Evolutionary conservation across 1,284 basidiomycete species (phyloP).

Genomic region (Ganoderma sinense): DNA sequence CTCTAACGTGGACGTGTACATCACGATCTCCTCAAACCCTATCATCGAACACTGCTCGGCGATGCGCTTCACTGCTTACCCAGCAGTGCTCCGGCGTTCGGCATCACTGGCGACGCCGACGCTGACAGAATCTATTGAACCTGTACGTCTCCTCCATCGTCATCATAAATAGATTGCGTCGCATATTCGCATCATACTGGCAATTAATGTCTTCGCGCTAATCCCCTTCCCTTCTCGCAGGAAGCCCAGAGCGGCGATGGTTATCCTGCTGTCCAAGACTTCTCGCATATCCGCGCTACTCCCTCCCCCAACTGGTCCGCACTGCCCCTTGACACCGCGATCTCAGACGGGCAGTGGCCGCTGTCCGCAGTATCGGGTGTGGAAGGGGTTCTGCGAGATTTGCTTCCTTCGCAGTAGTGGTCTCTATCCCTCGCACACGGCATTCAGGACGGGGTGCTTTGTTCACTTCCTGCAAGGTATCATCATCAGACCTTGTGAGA

Average conservation of each 20-base stretch:
- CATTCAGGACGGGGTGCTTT: not conserved
- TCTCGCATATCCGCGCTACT: slow-evolving; percentile 78
- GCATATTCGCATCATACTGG: not conserved
- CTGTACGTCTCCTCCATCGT: not conserved
- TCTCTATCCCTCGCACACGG: not conserved
- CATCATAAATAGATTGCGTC: not conserved
- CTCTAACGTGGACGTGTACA: slow-evolving; percentile 62
- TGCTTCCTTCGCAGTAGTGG: slow-evolving; percentile 11
- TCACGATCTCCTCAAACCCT: slow-evolving; percentile 72
- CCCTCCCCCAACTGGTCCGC: slow-evolving; percentile 79
- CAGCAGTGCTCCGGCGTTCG: slow-evolving; percentile 39
- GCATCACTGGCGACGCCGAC: not conserved
- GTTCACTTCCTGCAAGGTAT: not conserved
- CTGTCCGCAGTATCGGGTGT: slow-evolving; percentile 9
- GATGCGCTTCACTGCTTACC: slow-evolving; percentile 70
- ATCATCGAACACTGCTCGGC: slow-evolving; percentile 76
- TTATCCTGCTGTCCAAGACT: slow-evolving; percentile 70
- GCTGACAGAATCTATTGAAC: slow-evolving; percentile 1
- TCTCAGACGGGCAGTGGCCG: slow-evolving; percentile 30
- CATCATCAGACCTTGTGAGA: not conserved
- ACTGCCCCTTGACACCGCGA: slow-evolving; percentile 21
- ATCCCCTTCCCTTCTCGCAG: not conserved
- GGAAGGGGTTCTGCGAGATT: slow-evolving; percentile 6
- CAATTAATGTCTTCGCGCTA: not conserved
- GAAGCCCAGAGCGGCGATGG: slow-evolving; percentile 21